Percentiles rank a stretch among this genome's conserved stretches.
Conservation (phyloP, 73 alveolate species). For the Paramecium octaurelia region DNA sequence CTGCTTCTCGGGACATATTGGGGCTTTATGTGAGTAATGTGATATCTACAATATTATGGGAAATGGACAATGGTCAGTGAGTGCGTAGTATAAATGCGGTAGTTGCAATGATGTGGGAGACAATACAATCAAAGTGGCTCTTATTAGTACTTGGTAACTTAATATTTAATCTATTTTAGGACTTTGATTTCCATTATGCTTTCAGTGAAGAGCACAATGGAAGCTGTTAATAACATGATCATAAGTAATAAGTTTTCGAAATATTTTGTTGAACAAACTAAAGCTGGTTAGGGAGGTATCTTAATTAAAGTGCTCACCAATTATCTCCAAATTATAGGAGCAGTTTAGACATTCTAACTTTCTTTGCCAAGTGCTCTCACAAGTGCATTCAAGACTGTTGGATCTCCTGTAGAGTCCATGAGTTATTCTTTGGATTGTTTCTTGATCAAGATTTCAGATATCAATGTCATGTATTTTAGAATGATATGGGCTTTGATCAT, state of each 20-base stretch:
- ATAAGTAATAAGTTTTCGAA: neutral
- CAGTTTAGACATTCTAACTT: neutral
- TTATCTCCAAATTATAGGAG: neutral
- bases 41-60: conserved; percentile 33
- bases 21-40: conserved; percentile 56
- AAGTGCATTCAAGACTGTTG: neutral
- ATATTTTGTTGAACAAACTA: neutral
- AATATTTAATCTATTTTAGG: neutral
- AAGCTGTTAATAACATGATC: neutral
- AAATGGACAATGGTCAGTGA: neutral
- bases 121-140: neutral
- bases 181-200: neutral
- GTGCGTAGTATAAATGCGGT: conserved; percentile 41
- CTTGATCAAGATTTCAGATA: neutral
- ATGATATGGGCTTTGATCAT: conserved; percentile 46
- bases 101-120: conserved; percentile 3
- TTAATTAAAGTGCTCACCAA: neutral
- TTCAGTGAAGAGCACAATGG: conserved; percentile 15
- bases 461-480: conserved; percentile 30
- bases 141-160: conserved; percentile 8
- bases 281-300: neutral
- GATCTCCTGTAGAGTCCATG: conserved; percentile 21
- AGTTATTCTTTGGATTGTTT: conserved; percentile 48
- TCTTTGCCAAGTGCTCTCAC: neutral
- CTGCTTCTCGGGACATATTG: conserved; percentile 29